Evolutionary conservation across 179 eudicot genomes (phyloP).

Genomic region (Sideroxylon spinosum): DNA sequence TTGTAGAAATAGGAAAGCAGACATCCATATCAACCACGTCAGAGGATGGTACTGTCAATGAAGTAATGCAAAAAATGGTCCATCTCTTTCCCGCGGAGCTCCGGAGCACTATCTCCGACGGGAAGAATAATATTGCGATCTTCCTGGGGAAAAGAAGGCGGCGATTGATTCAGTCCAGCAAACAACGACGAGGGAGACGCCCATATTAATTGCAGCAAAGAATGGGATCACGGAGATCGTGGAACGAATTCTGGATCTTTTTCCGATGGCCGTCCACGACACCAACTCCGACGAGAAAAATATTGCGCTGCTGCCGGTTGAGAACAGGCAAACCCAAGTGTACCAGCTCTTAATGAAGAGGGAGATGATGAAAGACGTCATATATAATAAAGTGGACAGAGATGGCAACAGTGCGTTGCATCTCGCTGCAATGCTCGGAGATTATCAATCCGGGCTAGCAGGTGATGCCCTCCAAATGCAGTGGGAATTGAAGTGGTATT

Average conservation of each 20-base stretch:
- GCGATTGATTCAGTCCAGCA: no score
- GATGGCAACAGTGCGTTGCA: conserved; percentile 24
- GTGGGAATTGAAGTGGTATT: conserved; percentile 21
- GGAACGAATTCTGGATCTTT: conserved; percentile 2
- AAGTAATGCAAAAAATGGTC: no score
- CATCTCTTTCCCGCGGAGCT: no score
- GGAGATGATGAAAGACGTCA: not conserved
- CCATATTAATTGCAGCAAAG: conserved; percentile 21
- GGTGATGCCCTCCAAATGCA: conserved; percentile 7
- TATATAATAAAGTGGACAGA: conserved; percentile 6
- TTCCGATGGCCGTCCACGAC: conserved; percentile 22
- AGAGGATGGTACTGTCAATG: no score
- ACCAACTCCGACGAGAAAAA: conserved; percentile 13
- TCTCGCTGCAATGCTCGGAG: conserved; percentile 16
- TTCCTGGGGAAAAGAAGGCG: no score
- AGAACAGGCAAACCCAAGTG: conserved; percentile 20
- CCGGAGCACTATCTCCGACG: no score
- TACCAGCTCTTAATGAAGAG: not conserved
- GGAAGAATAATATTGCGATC: no score
- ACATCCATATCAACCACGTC: no score
- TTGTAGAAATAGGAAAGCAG: no score
- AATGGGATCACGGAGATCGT: conserved; percentile 3
- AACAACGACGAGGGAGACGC: not conserved
- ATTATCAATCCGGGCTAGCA: no score
- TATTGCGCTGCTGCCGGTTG: conserved; percentile 14